A percentile compares a stretch with the other conserved stretches of the same genome.
phyloP scores from a whole-genome alignment of 1,284 basidiomycete genomes.

The Cystobasidium sp. region DNA sequence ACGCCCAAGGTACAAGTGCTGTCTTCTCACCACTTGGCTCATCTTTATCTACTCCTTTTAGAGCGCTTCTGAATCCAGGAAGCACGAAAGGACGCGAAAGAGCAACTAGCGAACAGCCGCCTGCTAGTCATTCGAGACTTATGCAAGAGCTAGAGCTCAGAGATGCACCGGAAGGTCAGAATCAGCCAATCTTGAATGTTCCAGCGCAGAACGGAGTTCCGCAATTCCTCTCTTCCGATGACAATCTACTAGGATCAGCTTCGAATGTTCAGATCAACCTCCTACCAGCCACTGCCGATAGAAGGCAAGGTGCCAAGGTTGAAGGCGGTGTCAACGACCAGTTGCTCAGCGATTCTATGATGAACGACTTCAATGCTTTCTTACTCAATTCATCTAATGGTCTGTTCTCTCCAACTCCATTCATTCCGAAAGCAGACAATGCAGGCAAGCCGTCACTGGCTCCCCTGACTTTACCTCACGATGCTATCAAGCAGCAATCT shows the following conservation, averaged over 20 bases:
- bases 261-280: slow-evolving; percentile 38
- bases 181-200: neutral
- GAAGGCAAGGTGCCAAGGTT: slow-evolving; percentile 11
- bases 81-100: slow-evolving; percentile 9
- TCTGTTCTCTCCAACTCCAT: slow-evolving; percentile 38
- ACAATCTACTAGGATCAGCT: slow-evolving; percentile 21
- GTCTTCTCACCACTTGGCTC: slow-evolving; percentile 31
- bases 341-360: slow-evolving; percentile 27
- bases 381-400: slow-evolving; percentile 22
- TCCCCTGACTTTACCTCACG: neutral
- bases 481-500: slow-evolving; percentile 17
- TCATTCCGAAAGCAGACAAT: slow-evolving; percentile 5
- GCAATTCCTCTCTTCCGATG: slow-evolving; percentile 38
- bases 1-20: slow-evolving; percentile 16
- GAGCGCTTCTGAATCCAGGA: slow-evolving; percentile 6
- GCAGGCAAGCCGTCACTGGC: slow-evolving; percentile 18
- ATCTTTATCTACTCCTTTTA: slow-evolving; percentile 34
- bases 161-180: neutral
- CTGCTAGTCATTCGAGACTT: slow-evolving; percentile 31
- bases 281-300: slow-evolving; percentile 31
- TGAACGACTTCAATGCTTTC: slow-evolving; percentile 38
- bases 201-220: neutral
- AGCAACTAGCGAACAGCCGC: slow-evolving; percentile 32
- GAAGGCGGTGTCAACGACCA: slow-evolving; percentile 7
- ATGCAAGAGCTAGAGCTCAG: slow-evolving; percentile 6